Conservation (phyloP, 176 grass and related monocot species). For the Cenchrus americanus region DNA sequence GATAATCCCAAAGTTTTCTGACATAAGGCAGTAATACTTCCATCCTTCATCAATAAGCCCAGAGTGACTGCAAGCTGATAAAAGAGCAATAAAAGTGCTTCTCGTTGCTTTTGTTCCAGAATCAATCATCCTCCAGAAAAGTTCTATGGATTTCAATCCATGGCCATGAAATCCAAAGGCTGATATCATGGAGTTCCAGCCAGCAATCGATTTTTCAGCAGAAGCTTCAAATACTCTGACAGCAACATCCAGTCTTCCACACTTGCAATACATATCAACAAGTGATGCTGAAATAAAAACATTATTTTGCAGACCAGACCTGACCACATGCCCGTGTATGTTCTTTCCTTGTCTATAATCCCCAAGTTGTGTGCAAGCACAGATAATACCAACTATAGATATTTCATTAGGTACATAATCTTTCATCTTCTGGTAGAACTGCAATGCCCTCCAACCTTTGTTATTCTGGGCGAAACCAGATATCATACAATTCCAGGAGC, state of each 20-base stretch:
- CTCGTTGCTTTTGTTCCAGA: conserved; percentile 62
- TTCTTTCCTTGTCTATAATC: conserved; percentile 64
- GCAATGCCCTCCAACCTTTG: conserved; percentile 61
- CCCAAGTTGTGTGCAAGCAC: conserved; percentile 70
- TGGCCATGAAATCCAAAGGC: conserved; percentile 77
- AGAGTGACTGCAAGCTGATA: conserved; percentile 80
- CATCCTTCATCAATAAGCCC: conserved; percentile 79
- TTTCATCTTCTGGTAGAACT: conserved; percentile 66
- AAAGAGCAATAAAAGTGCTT: conserved; percentile 83
- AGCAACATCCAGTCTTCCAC: conserved; percentile 62
- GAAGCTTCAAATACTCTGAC: conserved; percentile 59
- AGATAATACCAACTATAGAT: conserved; percentile 58
- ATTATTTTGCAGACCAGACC: conserved; percentile 62
- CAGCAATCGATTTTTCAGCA: conserved; percentile 68
- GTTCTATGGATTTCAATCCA: conserved; percentile 65
- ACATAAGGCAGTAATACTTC: conserved; percentile 73
- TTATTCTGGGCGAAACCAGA: conserved; percentile 69
- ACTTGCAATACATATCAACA: conserved; percentile 95
- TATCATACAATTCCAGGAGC: conserved; percentile 90
- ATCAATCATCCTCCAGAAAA: conserved; percentile 69
- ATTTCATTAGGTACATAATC: conserved; percentile 61
- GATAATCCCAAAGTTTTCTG: conserved; percentile 61
- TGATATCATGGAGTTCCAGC: conserved; percentile 94
- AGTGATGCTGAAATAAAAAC: conserved; percentile 71
- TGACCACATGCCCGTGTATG: conserved; percentile 67